A percentile compares a stretch with the other conserved stretches of the same genome.
These are phyloP conservation scores for Glaciozyma martinii DNA, from an alignment of 768 basidiomycete species.

Conservation along the genomic window DNA sequence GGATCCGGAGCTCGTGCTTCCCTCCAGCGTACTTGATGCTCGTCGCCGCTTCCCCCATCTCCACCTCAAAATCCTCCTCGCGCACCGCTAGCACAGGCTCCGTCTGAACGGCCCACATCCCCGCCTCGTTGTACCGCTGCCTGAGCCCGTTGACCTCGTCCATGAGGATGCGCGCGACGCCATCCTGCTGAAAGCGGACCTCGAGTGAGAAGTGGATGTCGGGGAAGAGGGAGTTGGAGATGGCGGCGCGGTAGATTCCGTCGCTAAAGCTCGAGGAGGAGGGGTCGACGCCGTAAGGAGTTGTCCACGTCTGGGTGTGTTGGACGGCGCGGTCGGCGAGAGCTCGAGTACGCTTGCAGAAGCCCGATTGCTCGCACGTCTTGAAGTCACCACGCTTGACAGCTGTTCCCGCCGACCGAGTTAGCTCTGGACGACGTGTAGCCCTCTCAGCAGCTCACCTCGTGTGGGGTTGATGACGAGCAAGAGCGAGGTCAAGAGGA, in stretches of 20 bases:
- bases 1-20: constrained; percentile 45
- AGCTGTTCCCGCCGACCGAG: background rate
- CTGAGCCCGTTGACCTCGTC: constrained; percentile 71
- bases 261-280: constrained; percentile 50
- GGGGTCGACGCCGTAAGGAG: constrained; percentile 67
- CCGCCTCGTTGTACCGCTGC: constrained; percentile 85
- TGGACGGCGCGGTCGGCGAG: constrained; percentile 64
- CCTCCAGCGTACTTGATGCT: constrained; percentile 44
- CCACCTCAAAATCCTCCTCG: constrained; percentile 20
- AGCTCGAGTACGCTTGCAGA: constrained; percentile 83
- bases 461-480: background rate
- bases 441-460: background rate
- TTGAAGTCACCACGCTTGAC: constrained; percentile 75
- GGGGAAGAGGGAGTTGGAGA: constrained; percentile 74
- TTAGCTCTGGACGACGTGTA: no score
- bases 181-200: constrained; percentile 74
- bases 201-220: constrained; percentile 71
- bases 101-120: constrained; percentile 72
- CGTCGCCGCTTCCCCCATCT: constrained; percentile 39
- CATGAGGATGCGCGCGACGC: constrained; percentile 82
- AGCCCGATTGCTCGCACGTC: constrained; percentile 84
- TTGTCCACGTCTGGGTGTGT: constrained; percentile 56
- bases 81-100: constrained; percentile 51
- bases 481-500: background rate
- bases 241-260: constrained; percentile 60